Conservation (phyloP, 1,284 basidiomycete species). For the Cutaneotrichosporon sp. region DNA sequence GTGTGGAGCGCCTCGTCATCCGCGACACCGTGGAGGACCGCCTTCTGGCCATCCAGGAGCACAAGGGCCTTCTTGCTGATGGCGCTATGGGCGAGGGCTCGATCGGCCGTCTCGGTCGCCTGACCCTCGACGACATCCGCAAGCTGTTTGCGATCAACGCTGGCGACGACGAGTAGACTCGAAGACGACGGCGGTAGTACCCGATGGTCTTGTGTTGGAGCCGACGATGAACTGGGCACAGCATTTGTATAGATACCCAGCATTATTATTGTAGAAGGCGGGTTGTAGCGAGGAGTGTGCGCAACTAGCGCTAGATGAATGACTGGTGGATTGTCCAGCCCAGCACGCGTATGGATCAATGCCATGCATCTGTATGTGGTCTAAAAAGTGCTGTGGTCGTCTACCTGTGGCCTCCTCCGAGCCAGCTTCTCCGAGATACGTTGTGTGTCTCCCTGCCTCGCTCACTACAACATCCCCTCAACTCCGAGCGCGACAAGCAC, state of each 20-base stretch:
- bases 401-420: too few species aligned
- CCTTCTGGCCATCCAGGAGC: conserved; percentile 28
- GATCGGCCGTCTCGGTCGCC: conserved; percentile 21
- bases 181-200: neutral
- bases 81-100: conserved; percentile 54
- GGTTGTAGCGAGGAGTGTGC: neutral
- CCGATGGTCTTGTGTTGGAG: neutral
- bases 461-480: conserved; percentile 50
- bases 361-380: neutral
- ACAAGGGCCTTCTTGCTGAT: conserved; percentile 50
- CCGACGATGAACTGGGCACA: neutral
- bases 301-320: neutral
- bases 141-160: conserved; percentile 20
- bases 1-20: conserved; percentile 76
- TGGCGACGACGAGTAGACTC: conserved; percentile 1
- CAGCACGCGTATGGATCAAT: neutral
- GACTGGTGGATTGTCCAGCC: neutral
- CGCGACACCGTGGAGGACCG: conserved; percentile 48
- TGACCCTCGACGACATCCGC: conserved; percentile 21
- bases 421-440: too few species aligned
- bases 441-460: neutral
- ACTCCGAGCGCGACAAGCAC: conserved; percentile 60
- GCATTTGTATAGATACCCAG: neutral
- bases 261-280: neutral
- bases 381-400: neutral